Percentiles rank a stretch among this genome's conserved stretches.
Conservation (phyloP, 805 yeast genomes). For the Zygotorulaspora danielsina region DNA sequence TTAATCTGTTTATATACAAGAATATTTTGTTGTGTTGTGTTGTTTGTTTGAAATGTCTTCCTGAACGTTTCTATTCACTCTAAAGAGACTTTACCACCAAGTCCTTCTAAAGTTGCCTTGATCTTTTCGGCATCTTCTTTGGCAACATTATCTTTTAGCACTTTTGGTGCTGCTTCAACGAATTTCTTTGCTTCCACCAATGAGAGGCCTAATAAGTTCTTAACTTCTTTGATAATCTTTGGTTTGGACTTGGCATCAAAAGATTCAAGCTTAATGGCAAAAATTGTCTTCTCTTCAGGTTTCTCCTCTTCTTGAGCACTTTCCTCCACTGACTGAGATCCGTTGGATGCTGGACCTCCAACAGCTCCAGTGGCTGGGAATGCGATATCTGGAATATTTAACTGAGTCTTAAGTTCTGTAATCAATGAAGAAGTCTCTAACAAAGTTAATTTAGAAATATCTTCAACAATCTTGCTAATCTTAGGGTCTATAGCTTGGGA, state of each 20-base stretch:
- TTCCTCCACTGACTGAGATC: constrained; percentile 64
- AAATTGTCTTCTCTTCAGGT: constrained; percentile 87
- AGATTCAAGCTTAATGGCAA: constrained; percentile 84
- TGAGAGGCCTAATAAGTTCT: constrained; percentile 82
- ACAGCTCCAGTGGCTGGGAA: constrained; percentile 67
- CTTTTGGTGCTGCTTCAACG: constrained; percentile 96
- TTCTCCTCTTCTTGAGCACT: constrained; percentile 71
- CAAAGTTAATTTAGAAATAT: constrained; percentile 84
- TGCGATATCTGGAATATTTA: constrained; percentile 91
- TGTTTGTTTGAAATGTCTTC: background rate
- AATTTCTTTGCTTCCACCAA: constrained; percentile 96
- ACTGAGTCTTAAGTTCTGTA: constrained; percentile 68
- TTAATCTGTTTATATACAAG: constrained; percentile 4
- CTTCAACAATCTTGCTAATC: constrained; percentile 80
- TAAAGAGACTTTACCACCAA: constrained; percentile 88
- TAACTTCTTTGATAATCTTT: constrained; percentile 95
- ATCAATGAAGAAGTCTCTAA: constrained; percentile 89
- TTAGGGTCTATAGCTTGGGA: constrained; percentile 71
- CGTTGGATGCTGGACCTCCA: constrained; percentile 48
- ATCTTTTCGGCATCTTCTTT: constrained; percentile 98
- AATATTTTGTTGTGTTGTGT: constrained; percentile 2
- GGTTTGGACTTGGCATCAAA: constrained; percentile 95
- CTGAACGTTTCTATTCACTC: constrained; percentile 51
- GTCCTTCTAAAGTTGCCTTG: constrained; percentile 84
- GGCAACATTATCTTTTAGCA: constrained; percentile 88